Conservation (phyloP, 2,329 filamentous ascomycete species). For the Apiospora pterosperma region DNA sequence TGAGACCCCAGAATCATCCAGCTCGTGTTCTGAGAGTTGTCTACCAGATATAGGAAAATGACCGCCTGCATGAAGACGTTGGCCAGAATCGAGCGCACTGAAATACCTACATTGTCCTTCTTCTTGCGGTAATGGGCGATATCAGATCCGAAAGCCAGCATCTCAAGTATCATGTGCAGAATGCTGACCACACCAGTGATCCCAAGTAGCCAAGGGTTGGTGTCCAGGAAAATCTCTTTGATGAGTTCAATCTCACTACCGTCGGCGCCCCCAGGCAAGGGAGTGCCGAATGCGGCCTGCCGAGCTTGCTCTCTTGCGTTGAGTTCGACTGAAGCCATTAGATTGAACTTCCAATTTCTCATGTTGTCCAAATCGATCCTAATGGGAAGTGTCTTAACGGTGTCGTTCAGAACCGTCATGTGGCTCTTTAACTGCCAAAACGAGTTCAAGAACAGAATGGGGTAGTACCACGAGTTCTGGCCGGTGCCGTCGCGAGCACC, state of each 20-base stretch:
- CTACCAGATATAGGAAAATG: slow-evolving; percentile 94
- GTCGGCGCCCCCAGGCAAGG: slow-evolving; percentile 75
- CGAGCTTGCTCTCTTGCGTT: slow-evolving; percentile 80
- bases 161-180: slow-evolving; percentile 92
- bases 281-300: slow-evolving; percentile 70
- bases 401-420: slow-evolving; percentile 90
- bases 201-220: slow-evolving; percentile 84
- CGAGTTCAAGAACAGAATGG: slow-evolving; percentile 86
- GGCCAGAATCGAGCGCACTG: slow-evolving; percentile 89
- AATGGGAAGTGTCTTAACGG: slow-evolving; percentile 76
- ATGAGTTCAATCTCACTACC: slow-evolving; percentile 95
- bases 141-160: slow-evolving; percentile 94
- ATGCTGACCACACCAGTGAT: slow-evolving; percentile 83
- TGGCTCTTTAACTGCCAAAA: slow-evolving; percentile 95
- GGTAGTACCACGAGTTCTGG: slow-evolving; percentile 89
- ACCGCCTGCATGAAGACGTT: slow-evolving; percentile 97
- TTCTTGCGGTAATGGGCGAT: slow-evolving; percentile 99
- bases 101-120: slow-evolving; percentile 98
- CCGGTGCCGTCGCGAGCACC: slow-evolving; percentile 80
- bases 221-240: slow-evolving; percentile 92
- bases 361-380: slow-evolving; percentile 82
- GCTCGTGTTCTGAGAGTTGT: slow-evolving; percentile 95
- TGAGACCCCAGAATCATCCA: slow-evolving; percentile 99
- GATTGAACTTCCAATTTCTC: slow-evolving; percentile 83
- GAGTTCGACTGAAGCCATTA: slow-evolving; percentile 81